A percentile compares a stretch with the other conserved stretches of the same genome.
Conservation (phyloP, 2,329 filamentous ascomycete species). For the Purpureocillium takamizusanense region DNA sequence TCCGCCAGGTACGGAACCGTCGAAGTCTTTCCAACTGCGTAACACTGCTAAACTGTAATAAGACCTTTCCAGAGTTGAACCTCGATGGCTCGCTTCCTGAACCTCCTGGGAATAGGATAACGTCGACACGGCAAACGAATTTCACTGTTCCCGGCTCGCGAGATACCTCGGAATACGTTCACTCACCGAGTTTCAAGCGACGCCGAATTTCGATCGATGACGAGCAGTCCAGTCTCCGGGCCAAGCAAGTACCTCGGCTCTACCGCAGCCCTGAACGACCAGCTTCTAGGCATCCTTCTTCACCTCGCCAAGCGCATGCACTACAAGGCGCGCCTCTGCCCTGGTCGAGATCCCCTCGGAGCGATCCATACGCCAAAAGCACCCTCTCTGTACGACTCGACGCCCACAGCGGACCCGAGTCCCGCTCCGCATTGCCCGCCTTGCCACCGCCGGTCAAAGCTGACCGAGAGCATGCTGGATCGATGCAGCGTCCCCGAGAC, state of each 20-base stretch:
- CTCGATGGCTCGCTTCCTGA: conserved; percentile 11
- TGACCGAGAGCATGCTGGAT: conserved; percentile 11
- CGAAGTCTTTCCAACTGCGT: not conserved
- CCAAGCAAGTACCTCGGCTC: conserved; percentile 36
- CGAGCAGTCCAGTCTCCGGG: conserved; percentile 27
- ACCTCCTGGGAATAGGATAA: not conserved
- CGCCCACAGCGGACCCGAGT: conserved; percentile 23
- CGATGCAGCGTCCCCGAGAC: conserved; percentile 21
- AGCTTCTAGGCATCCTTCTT: conserved; percentile 25
- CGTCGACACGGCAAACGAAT: not conserved
- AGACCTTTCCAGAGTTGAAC: conserved; percentile 34
- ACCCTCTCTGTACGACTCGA: conserved; percentile 13
- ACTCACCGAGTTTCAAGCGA: conserved; percentile 40
- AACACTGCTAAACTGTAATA: conserved; percentile 11
- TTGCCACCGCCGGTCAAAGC: conserved; percentile 28
- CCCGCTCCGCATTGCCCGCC: conserved; percentile 29
- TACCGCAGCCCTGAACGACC: conserved; percentile 28
- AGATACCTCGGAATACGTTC: conserved; percentile 37
- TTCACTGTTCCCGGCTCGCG: conserved; percentile 1
- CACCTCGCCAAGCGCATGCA: conserved; percentile 19
- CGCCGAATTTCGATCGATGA: conserved; percentile 34
- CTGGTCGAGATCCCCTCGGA: conserved; percentile 20
- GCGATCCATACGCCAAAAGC: not conserved
- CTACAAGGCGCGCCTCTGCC: conserved; percentile 17
- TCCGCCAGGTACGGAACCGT: conserved; percentile 37